These are phyloP conservation scores for Marchantia paleacea DNA, from an alignment of 225 moss, liverwort and hornwort species.

Conservation along the genomic window DNA sequence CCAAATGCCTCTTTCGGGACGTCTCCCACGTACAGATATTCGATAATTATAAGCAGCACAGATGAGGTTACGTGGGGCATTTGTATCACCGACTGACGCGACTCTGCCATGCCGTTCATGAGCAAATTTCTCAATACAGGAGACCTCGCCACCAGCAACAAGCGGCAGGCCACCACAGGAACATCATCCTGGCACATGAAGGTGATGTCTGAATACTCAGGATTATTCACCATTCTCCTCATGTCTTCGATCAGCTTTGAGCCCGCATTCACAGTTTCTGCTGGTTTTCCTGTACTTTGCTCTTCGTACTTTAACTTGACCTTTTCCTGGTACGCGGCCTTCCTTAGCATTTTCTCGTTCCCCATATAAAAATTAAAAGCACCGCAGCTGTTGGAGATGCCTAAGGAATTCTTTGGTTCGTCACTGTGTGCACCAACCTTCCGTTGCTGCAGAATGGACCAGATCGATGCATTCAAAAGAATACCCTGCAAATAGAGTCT, in stretches of 20 bases:
- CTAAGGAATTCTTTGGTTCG: too few species aligned
- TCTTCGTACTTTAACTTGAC: too few species aligned
- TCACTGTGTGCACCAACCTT: too few species aligned
- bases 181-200: constrained; percentile 39
- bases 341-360: too few species aligned
- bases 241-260: constrained; percentile 1
- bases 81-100: constrained; percentile 17
- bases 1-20: constrained; percentile 24
- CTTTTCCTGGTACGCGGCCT: too few species aligned
- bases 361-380: too few species aligned
- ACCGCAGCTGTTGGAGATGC: too few species aligned
- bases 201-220: constrained; percentile 33
- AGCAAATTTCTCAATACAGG: constrained; percentile 39
- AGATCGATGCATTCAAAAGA: too few species aligned
- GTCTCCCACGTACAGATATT: constrained; percentile 38
- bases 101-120: constrained; percentile 32
- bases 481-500: too few species aligned
- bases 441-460: too few species aligned
- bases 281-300: too few species aligned
- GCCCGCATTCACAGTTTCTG: too few species aligned
- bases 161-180: constrained; percentile 34
- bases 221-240: constrained; percentile 37
- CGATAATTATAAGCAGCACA: constrained; percentile 33
- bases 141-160: constrained; percentile 32
- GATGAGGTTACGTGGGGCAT: constrained; percentile 32